Evolutionary conservation across 2,329 filamentous ascomycete species (phyloP), one percentile per base, ranked within the genome.

Genomic region (Penicillium sp.): DNA sequence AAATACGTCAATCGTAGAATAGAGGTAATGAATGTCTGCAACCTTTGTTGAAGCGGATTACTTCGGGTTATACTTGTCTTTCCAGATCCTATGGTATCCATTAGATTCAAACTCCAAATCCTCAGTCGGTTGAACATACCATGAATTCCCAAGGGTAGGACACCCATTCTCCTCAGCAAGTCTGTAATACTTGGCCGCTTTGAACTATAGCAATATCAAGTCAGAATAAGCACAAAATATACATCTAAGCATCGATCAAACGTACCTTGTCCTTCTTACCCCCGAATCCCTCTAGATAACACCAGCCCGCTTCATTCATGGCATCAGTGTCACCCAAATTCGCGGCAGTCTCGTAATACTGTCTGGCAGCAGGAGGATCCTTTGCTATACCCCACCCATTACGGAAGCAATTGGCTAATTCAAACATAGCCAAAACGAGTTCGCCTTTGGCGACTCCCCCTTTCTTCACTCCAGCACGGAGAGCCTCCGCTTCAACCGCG

Each of bases 261-360:
- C 90, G 77, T 82, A 97, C 93, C 90, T 96, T 97, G 81, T 99
- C 93, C 76, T 97, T 99, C 76, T 92, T 94, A 71, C 92, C 93
- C 35, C 94, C 94, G 76, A 96, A 96, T n/a, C 94, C 94, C 73
- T 97, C 89, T 29, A 95, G 77, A 81, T 94, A 97, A 80, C 94
- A 99, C 91, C 92, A 96, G 37, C 88, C 94, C 54, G 89, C 89
- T 76, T 97, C 93, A 72, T 97, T 96, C 93, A 97, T 96, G 57
- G 93, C 94, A 79, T 99, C 94, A 45, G 90, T 91, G 75, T 99
- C 94, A 60, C 94, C 94, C 65, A 99, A 79, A 74, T 99, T 97
- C 60, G 94, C 94, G 29, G 94, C 94, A 10, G 93, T 97, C 78
- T 97, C 93, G 76, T 97, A 99, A 76, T 97, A 99, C 83, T 96